Conservation (phyloP, 352 stramenopile species). For the Phytophthora boehmeriae region DNA sequence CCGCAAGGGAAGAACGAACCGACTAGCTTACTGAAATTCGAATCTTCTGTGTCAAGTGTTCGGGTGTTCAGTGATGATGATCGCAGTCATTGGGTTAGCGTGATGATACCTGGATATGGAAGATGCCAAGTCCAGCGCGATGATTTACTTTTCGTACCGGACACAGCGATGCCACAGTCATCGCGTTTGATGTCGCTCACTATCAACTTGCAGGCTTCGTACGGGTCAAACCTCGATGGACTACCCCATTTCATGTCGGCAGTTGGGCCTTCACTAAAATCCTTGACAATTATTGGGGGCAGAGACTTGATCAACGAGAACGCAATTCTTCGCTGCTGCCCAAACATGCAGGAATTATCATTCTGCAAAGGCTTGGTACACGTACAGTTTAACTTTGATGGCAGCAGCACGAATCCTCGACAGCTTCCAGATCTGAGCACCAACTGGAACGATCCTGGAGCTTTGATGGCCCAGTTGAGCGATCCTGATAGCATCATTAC, state of each 20-base stretch:
- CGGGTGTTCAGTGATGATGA: conserved; percentile 14
- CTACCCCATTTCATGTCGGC: background rate
- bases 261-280: conserved; percentile 1
- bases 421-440: background rate
- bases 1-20: background rate
- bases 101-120: conserved; percentile 11
- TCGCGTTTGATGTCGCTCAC: conserved; percentile 4
- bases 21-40: too few relatives aligned
- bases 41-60: too few relatives aligned
- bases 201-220: conserved; percentile 2
- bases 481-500: background rate
- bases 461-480: background rate
- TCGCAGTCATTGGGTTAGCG: conserved; percentile 11
- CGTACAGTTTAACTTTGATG: background rate
- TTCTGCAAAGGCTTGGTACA: background rate
- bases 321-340: conserved; percentile 8
- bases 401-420: background rate
- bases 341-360: background rate
- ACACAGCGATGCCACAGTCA: background rate
- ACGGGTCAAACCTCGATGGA: background rate
- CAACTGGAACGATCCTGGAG: background rate
- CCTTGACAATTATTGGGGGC: conserved; percentile 4
- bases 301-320: background rate
- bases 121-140: conserved; percentile 6
- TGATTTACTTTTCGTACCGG: conserved; percentile 4